Percentiles rank a stretch among this genome's conserved stretches.
Evolutionary conservation across 768 basidiomycete species (phyloP).

Genomic region (Auricularia sp.): DNA sequence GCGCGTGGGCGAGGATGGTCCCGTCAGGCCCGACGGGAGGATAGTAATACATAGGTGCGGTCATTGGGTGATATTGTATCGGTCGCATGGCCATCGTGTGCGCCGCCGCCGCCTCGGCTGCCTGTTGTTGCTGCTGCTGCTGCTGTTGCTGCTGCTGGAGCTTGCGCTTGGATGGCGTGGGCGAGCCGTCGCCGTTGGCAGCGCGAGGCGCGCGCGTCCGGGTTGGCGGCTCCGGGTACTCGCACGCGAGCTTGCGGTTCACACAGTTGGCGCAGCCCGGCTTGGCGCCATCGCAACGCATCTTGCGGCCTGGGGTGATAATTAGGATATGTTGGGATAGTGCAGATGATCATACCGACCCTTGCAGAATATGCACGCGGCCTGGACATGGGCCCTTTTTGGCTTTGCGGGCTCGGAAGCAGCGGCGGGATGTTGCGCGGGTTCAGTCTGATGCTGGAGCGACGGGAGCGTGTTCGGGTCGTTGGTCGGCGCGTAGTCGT

Average conservation of each 20-base stretch:
- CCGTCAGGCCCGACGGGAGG: not conserved
- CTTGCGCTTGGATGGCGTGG: not conserved
- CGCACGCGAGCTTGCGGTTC: conserved; percentile 1
- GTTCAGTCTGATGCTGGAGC: not conserved
- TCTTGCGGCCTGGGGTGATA: not conserved
- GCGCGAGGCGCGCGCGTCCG: not conserved
- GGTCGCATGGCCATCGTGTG: no score
- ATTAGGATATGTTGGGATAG: not conserved
- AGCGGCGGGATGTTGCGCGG: not conserved
- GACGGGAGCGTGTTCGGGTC: not conserved
- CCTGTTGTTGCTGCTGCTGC: not conserved
- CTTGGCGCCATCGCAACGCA: conserved; percentile 1
- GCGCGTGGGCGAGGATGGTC: not conserved
- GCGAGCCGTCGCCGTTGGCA: not conserved
- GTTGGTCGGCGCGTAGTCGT: not conserved
- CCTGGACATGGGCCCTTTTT: conserved; percentile 1
- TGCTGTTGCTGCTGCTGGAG: not conserved
- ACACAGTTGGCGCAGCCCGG: not conserved
- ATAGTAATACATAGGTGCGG: not conserved
- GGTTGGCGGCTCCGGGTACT: not conserved
- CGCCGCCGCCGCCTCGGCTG: no score
- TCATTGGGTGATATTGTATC: not conserved
- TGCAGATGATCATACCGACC: not conserved
- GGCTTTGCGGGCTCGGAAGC: not conserved
- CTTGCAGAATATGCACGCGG: not conserved